These are phyloP conservation scores for Periconia digitata DNA, from an alignment of 2,329 filamentous ascomycete species.

Conservation along the genomic window DNA sequence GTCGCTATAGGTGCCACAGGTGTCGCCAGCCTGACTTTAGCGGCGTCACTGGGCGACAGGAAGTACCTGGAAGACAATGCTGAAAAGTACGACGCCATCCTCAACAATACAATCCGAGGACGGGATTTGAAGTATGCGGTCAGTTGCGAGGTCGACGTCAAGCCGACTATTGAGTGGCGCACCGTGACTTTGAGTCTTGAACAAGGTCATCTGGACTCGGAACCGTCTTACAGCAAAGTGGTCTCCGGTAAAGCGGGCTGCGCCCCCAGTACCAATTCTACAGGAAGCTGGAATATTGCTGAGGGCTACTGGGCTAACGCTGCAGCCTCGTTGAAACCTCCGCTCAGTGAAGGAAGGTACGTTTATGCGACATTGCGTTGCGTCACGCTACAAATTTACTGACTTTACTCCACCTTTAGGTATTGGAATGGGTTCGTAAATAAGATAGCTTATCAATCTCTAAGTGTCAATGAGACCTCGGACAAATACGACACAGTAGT, in stretches of 20 bases:
- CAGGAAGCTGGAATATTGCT: conserved; percentile 4
- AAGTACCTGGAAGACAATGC: conserved; percentile 4
- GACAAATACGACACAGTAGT: conserved; percentile 6
- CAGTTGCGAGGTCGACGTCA: conserved; percentile 5
- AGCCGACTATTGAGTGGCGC: conserved; percentile 8
- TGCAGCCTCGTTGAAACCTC: conserved; percentile 4
- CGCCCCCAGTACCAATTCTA: background rate
- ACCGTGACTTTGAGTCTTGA: conserved; percentile 7
- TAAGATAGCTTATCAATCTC: conserved; percentile 4
- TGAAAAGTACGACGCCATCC: conserved; percentile 3
- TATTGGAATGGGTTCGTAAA: conserved; percentile 11
- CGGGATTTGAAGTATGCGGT: conserved; percentile 5
- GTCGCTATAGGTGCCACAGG: conserved; percentile 4
- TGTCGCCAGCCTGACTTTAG: conserved; percentile 5
- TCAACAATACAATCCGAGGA: background rate
- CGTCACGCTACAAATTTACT: no score
- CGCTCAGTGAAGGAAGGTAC: conserved; percentile 8
- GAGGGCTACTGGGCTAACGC: conserved; percentile 6
- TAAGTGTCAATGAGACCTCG: conserved; percentile 5
- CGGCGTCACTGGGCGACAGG: conserved; percentile 7
- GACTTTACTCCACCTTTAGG: no score
- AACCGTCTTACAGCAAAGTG: conserved; percentile 5
- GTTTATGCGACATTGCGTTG: no score
- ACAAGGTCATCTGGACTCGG: conserved; percentile 3
- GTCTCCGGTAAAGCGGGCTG: conserved; percentile 5